A percentile compares a stretch with the other conserved stretches of the same genome.
These are phyloP conservation scores for Grosmannia serpens DNA, from an alignment of 2,329 filamentous ascomycete species.

Conservation along the genomic window DNA sequence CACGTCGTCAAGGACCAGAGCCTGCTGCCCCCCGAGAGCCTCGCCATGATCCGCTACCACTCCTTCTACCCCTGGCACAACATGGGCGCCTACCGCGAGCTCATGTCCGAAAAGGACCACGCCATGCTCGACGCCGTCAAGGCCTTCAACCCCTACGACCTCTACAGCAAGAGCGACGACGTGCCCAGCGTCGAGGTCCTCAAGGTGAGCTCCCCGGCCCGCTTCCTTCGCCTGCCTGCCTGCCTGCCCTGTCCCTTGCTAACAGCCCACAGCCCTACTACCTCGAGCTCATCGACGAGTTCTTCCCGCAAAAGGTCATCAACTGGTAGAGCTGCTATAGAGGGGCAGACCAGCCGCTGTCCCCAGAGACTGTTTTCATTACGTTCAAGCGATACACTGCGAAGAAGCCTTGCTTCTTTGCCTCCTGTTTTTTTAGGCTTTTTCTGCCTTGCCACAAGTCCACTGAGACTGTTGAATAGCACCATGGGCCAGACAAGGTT, in stretches of 20 bases:
- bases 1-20: conserved; percentile 76
- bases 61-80: conserved; percentile 89
- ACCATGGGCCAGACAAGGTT: too few species aligned
- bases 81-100: conserved; percentile 64
- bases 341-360: too few species aligned
- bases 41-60: conserved; percentile 91
- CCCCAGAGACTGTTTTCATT: too few species aligned
- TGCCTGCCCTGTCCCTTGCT: background rate
- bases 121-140: conserved; percentile 69
- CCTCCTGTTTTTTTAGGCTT: too few species aligned
- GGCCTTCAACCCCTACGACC: conserved; percentile 83
- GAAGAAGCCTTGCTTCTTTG: background rate
- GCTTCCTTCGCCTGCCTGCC: background rate
- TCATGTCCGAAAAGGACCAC: conserved; percentile 76
- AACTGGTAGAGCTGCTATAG: conserved; percentile 52
- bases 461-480: too few species aligned
- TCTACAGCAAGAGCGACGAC: conserved; percentile 85
- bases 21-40: conserved; percentile 64
- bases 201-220: conserved; percentile 39
- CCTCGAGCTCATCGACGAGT: conserved; percentile 62
- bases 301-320: conserved; percentile 56
- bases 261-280: conserved; percentile 50
- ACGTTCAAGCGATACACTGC: background rate
- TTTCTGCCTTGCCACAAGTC: too few species aligned
- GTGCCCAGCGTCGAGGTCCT: conserved; percentile 65